These are phyloP conservation scores for Murraya paniculata DNA, from an alignment of 345 rosid species.

Conservation along the genomic window DNA sequence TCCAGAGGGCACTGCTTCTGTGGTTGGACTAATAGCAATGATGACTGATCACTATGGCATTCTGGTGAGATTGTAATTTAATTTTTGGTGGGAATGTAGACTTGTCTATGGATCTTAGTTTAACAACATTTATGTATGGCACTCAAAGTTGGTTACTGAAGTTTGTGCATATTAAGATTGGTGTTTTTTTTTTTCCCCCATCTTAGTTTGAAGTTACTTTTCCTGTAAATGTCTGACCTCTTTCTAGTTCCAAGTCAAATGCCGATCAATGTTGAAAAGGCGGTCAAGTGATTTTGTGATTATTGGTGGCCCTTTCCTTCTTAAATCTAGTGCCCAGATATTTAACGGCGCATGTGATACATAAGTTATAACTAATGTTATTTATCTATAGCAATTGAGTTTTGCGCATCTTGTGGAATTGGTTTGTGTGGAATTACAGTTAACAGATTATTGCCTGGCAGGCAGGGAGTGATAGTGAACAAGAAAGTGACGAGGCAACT, in stretches of 20 bases:
- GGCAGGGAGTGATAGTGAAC: conserved; percentile 78
- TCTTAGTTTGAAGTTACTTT: not conserved
- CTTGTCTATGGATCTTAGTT: conserved; percentile 7
- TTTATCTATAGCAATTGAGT: conserved; percentile 1
- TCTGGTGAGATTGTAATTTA: conserved; percentile 42
- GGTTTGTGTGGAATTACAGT: conserved; percentile 17
- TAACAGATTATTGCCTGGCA: conserved; percentile 30
- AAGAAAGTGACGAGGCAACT: conserved; percentile 50
- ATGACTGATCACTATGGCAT: conserved; percentile 82
- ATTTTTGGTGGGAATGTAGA: not conserved
- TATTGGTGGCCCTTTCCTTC: not conserved
- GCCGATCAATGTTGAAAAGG: not conserved
- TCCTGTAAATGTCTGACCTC: not conserved
- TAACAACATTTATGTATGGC: not conserved
- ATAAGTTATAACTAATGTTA: not conserved
- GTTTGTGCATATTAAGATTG: not conserved
- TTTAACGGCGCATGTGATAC: not conserved
- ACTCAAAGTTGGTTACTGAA: not conserved
- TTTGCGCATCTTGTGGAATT: not conserved
- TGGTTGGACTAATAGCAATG: conserved; percentile 81
- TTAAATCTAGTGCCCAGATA: not conserved
- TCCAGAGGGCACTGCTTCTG: conserved; percentile 83
- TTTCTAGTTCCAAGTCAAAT: not conserved
- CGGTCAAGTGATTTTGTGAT: not conserved
- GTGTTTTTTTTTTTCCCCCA: too few relatives aligned